Evolutionary conservation across 2,329 filamentous ascomycete species (phyloP).

Genomic region (Aspergillus uvarum): DNA sequence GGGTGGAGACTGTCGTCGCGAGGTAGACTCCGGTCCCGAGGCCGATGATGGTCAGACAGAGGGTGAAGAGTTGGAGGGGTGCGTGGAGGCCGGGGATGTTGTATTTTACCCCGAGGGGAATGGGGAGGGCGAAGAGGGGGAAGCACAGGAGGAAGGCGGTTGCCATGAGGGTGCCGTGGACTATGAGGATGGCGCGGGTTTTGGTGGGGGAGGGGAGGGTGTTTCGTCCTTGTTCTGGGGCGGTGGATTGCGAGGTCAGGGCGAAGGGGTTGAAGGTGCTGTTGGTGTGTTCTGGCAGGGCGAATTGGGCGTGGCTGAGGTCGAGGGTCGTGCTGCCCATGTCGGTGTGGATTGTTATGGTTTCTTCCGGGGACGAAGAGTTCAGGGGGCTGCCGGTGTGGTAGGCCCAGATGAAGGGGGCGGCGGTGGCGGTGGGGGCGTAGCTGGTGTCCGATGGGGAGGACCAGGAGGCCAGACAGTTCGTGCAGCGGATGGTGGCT

Average conservation of each 20-base stretch:
- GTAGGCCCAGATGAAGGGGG: conserved; percentile 31
- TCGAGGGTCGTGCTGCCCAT: conserved; percentile 19
- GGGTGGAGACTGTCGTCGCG: conserved; percentile 39
- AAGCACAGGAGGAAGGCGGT: conserved; percentile 27
- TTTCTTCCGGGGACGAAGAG: conserved; percentile 19
- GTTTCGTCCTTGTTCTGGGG: not conserved
- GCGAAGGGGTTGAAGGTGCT: not conserved
- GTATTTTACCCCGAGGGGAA: not conserved
- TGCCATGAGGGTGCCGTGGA: conserved; percentile 29
- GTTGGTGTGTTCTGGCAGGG: conserved; percentile 6
- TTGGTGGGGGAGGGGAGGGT: not conserved
- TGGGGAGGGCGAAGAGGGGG: conserved; percentile 21
- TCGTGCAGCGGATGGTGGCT: conserved; percentile 55
- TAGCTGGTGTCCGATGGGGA: conserved; percentile 16
- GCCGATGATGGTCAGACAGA: conserved; percentile 49
- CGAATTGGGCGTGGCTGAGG: not conserved
- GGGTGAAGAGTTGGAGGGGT: conserved; percentile 46
- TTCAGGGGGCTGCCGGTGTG: conserved; percentile 24
- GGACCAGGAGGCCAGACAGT: conserved; percentile 25
- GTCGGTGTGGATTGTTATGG: conserved; percentile 26
- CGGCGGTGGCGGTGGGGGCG: conserved; percentile 18
- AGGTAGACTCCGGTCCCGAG: conserved; percentile 54
- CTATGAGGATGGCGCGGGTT: conserved; percentile 6
- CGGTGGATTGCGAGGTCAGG: not conserved
- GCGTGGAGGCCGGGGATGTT: conserved; percentile 16